Base-by-base conservation (phyloP, 345 rosid species). In the Geranium rotundifolium region DNA sequence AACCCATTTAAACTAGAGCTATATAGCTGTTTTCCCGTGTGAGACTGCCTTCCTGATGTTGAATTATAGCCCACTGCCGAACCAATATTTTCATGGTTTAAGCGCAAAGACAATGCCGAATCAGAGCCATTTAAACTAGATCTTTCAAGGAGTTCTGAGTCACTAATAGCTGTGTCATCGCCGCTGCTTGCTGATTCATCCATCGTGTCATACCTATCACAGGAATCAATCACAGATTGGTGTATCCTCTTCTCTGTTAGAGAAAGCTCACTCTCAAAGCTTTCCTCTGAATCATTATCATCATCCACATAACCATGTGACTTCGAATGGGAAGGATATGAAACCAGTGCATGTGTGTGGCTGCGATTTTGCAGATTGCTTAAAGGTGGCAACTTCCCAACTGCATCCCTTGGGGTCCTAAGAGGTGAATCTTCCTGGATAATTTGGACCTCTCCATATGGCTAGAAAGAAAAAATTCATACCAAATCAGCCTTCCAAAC, bases 261-360 rank as follows among this genome's bases (percentile, higher is more conserved):
- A 18, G 97, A 85, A 78, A 93, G 97, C 62, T 78, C 92, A 81
- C 67, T 73, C 77, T 81, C 89, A 76, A 90, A 93, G 72, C 97
- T 86, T 71, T 82, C 86, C 74, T 82, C 96, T 67, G 92, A 83
- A 67, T 73, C 81, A 73, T 72, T 72, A 19, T 77, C 75, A 58
- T 59, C 69, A 62, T 73, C 80, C 6, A 18, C 75, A 75, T 73
- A 79, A 63, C 63, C 61, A 67, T 0, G 60, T 29, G 79, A 76
- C 69, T 65, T 71, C 29, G 18, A 50, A 17, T 56, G 69, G 55
- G 81, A 67, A 65, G 77, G 39, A 66, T 56, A 64, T 67, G 82
- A 68, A 75, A 73, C 61, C 68, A 29, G 71, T 55, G 41, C 18
- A 23, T 52, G 65, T 19, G 66, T 71, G 65, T 65, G n/a, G 31